Percentiles rank a stretch among this genome's conserved stretches.
These are phyloP conservation scores for Abortiporus biennis DNA, from an alignment of 1,284 basidiomycete genomes.

Conservation along the genomic window DNA sequence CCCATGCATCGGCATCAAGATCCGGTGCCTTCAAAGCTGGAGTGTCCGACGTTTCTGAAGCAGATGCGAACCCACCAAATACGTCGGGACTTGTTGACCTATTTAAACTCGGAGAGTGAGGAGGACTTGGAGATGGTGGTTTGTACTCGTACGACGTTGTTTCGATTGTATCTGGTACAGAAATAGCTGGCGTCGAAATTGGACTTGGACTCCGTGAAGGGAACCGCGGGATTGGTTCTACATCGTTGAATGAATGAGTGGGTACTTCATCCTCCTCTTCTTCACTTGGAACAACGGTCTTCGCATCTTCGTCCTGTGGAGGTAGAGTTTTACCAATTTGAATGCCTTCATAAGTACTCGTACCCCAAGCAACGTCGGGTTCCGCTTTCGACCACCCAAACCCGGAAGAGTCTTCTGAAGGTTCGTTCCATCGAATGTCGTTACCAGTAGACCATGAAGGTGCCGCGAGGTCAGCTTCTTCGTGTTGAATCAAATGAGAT, in stretches of 20 bases:
- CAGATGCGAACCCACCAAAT: conserved; percentile 57
- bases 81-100: conserved; percentile 40
- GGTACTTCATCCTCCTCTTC: conserved; percentile 3
- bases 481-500: conserved; percentile 26
- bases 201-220: too few relatives aligned
- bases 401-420: conserved; percentile 27
- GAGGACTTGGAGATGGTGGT: background rate
- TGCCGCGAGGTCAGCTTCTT: conserved; percentile 43
- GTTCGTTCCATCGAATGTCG: conserved; percentile 41
- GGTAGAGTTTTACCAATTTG: conserved; percentile 12
- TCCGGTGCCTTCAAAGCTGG: conserved; percentile 19
- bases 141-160: background rate
- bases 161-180: too few relatives aligned
- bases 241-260: background rate
- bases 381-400: conserved; percentile 22
- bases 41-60: conserved; percentile 21
- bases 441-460: conserved; percentile 48
- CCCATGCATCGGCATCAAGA: conserved; percentile 41
- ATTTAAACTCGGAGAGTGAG: background rate
- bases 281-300: background rate
- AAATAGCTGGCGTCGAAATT: too few relatives aligned
- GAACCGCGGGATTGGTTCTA: background rate
- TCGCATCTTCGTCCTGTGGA: background rate
- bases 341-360: conserved; percentile 32
- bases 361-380: conserved; percentile 21